Base-by-base conservation (phyloP, 148 eudicot genomes). In the Mesembryanthemum crystallinum region DNA sequence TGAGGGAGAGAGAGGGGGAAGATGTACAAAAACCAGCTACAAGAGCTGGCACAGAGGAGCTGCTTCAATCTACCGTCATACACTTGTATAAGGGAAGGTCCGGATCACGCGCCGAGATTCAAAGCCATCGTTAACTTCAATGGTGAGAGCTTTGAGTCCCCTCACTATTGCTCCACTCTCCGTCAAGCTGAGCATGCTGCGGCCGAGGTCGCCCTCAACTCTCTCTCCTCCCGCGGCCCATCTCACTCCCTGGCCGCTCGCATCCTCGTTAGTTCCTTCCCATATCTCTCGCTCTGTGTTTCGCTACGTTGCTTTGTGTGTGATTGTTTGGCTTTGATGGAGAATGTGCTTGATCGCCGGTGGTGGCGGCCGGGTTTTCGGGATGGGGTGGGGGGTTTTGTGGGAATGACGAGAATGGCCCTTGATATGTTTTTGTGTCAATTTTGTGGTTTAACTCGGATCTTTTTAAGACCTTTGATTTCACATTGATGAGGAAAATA, bases 21-120 rank as follows among this genome's bases (percentile, higher is more conserved):
- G 32, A 67, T 92, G 97, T 92, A 92, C 76, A 92, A 92, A 82
- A 92, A 90, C 87, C 97, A 92, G 92, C 87, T 92, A 0, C 97
- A 92, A 54, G 97, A 92, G 95, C 91, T 92, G 83, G 97, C 95
- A 24, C 97, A 92, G 80, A 76, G 97, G 80, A 92, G 97, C 80
- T 92, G 94, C 86, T 90, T 92, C 81, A 92, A 86, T 73, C 80
- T 92, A 11, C 97, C 95, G 0, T 86, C 92, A 0, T 92, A 92
- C 75, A 85, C 90, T 0, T 87, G 94, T 59, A 83, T 90, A 21
- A 55, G 97, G 67, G 97, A 92, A 85, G 95, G 97, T 82, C 97
- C 97, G 0, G 97, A 92, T 82, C 97, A 92, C 81, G 97, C 97
- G 71, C 97, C 97, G 12, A 82, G 97, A 21, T 92, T 92, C 75